A percentile compares a stretch with the other conserved stretches of the same genome.
phyloP scores from a whole-genome alignment of 1,284 basidiomycete genomes.

The Cystobasidium pallidum region DNA sequence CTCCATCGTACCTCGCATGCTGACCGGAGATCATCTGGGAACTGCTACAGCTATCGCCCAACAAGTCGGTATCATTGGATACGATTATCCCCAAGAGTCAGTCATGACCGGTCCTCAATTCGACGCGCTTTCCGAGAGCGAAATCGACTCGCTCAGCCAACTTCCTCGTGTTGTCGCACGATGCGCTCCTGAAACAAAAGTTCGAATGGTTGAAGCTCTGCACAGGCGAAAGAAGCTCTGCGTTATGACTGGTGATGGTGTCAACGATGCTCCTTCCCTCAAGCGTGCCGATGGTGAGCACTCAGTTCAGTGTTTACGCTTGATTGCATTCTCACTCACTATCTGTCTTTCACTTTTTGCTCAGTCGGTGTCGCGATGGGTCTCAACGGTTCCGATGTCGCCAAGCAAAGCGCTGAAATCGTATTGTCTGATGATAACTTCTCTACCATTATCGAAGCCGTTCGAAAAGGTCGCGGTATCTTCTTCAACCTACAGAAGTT shows the following conservation, averaged over 20 bases:
- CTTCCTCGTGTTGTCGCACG: constrained; percentile 66
- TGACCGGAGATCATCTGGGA: constrained; percentile 60
- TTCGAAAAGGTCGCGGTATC: constrained; percentile 66
- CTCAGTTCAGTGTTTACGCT: neutral
- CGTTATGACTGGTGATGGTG: constrained; percentile 59
- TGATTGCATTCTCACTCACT: no score
- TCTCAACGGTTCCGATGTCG: constrained; percentile 69
- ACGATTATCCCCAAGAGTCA: constrained; percentile 55
- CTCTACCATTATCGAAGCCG: constrained; percentile 68
- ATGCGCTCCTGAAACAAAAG: constrained; percentile 60
- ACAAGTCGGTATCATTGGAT: constrained; percentile 63
- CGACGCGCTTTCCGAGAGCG: constrained; percentile 65
- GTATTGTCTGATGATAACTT: constrained; percentile 69
- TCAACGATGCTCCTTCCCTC: constrained; percentile 66
- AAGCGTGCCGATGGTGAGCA: constrained; percentile 63
- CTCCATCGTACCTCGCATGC: constrained; percentile 70
- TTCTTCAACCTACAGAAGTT: constrained; percentile 60
- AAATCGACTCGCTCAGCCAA: constrained; percentile 64
- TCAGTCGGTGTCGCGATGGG: constrained; percentile 67
- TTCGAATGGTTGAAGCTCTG: constrained; percentile 65
- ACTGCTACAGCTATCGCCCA: constrained; percentile 57
- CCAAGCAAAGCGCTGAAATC: constrained; percentile 61
- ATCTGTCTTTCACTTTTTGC: neutral
- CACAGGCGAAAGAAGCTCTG: constrained; percentile 58
- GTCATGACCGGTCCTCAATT: constrained; percentile 63